These are phyloP conservation scores for Aspergillus amoenus DNA, from an alignment of 2,329 filamentous ascomycete species.

Conservation along the genomic window DNA sequence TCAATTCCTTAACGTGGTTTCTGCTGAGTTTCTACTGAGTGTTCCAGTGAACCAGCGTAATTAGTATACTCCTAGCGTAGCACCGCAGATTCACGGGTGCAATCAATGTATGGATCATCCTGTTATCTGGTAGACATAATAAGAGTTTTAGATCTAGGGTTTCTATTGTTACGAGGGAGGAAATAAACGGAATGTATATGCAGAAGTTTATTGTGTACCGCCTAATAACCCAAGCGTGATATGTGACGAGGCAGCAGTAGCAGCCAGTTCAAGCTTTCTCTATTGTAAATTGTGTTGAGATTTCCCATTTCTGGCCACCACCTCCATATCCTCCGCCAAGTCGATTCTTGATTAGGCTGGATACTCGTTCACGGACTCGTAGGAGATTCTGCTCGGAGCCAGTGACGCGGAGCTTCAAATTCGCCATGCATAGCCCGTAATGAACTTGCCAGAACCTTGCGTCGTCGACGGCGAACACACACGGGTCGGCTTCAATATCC, in stretches of 20 bases:
- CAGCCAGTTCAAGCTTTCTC: slow-evolving; percentile 43
- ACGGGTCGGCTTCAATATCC: slow-evolving; percentile 79
- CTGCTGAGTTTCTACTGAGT: no score
- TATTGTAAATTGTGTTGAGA: slow-evolving; percentile 75
- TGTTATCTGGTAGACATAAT: no score
- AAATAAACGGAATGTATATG: no score
- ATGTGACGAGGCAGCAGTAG: background rate
- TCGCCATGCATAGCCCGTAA: slow-evolving; percentile 94
- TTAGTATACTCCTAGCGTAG: no score
- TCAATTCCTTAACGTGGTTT: no score
- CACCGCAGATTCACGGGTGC: no score
- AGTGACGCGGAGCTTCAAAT: slow-evolving; percentile 73
- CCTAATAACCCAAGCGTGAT: background rate
- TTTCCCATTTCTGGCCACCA: slow-evolving; percentile 83
- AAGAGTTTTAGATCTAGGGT: no score
- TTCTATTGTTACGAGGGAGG: no score
- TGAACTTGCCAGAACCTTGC: slow-evolving; percentile 98
- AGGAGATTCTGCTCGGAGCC: slow-evolving; percentile 71
- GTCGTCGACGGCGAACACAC: slow-evolving; percentile 76
- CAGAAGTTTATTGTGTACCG: no score
- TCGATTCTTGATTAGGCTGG: slow-evolving; percentile 76
- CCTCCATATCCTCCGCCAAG: slow-evolving; percentile 85
- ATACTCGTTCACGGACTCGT: slow-evolving; percentile 73
- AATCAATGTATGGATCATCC: no score
- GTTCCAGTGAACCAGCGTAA: no score